These are phyloP conservation scores for Kuraishia molischiana DNA, from an alignment of 805 yeast genomes.

Conservation along the genomic window DNA sequence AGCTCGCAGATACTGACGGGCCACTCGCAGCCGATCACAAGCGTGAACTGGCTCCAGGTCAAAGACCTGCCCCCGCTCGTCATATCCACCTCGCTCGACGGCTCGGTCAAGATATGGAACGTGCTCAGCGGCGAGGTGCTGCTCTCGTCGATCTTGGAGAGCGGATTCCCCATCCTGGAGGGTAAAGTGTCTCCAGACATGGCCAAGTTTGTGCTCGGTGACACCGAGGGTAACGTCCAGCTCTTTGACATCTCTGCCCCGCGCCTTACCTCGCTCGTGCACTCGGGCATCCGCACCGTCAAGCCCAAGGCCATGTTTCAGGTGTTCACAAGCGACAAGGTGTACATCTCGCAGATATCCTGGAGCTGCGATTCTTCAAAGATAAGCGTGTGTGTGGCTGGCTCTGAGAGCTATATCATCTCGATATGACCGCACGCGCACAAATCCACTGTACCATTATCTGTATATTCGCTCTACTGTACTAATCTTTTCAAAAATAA, in stretches of 20 bases:
- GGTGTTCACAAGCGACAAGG: neutral
- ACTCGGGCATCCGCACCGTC: neutral
- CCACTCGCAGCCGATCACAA: constrained; percentile 49
- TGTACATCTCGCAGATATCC: neutral
- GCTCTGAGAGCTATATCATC: neutral
- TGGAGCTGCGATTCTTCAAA: constrained; percentile 1
- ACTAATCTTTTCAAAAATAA: no score
- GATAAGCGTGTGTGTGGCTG: neutral
- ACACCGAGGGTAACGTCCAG: constrained; percentile 48
- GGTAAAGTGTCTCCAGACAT: constrained; percentile 43
- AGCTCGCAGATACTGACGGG: constrained; percentile 38
- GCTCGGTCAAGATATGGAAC: constrained; percentile 63
- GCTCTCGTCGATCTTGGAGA: constrained; percentile 23
- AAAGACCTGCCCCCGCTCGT: constrained; percentile 1
- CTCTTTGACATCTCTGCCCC: constrained; percentile 33
- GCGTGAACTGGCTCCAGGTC: constrained; percentile 43
- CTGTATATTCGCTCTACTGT: neutral
- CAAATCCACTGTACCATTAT: neutral
- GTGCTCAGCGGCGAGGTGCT: constrained; percentile 30
- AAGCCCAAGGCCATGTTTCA: neutral
- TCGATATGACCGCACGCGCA: neutral
- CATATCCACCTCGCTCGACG: constrained; percentile 58
- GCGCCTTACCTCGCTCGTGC: neutral
- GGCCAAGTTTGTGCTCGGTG: constrained; percentile 50
- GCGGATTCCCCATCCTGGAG: constrained; percentile 45